Conservation (phyloP, 2,329 filamentous ascomycete genomes). For the Pseudonectria foliicola region DNA sequence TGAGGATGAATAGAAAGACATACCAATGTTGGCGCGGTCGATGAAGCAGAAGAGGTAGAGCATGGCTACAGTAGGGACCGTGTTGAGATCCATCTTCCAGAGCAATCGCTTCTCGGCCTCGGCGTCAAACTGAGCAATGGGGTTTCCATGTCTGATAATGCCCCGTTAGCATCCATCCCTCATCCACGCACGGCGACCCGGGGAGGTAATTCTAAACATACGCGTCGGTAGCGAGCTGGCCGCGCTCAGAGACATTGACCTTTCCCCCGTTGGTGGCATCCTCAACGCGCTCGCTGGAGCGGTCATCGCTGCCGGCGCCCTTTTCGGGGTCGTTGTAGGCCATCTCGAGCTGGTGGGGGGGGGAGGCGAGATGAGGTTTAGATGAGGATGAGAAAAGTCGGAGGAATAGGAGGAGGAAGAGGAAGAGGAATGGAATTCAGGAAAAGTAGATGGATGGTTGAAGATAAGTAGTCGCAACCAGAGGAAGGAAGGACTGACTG, state of each 20-base stretch:
- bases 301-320: slow-evolving; percentile 11
- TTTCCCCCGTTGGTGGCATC: slow-evolving; percentile 4
- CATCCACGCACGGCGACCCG: too few species aligned
- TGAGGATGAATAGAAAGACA: slow-evolving; percentile 8
- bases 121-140: slow-evolving; percentile 19
- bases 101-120: slow-evolving; percentile 50
- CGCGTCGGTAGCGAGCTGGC: slow-evolving; percentile 17
- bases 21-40: slow-evolving; percentile 67
- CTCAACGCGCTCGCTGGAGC: slow-evolving; percentile 13
- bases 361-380: not conserved
- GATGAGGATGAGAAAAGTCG: slow-evolving; percentile 1
- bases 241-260: slow-evolving; percentile 16
- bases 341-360: slow-evolving; percentile 6
- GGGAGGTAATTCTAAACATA: too few species aligned
- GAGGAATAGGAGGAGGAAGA: slow-evolving; percentile 1
- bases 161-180: slow-evolving; percentile 4
- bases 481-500: too few species aligned
- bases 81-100: slow-evolving; percentile 57
- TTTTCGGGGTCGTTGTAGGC: slow-evolving; percentile 16
- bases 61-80: slow-evolving; percentile 58
- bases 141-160: slow-evolving; percentile 15
- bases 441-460: too few species aligned
- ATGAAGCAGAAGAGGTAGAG: slow-evolving; percentile 70
- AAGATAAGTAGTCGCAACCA: too few species aligned
- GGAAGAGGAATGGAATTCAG: too few species aligned